These are phyloP conservation scores for Calonectria hongkongensis DNA, from an alignment of 2,329 filamentous ascomycete genomes.

Conservation along the genomic window DNA sequence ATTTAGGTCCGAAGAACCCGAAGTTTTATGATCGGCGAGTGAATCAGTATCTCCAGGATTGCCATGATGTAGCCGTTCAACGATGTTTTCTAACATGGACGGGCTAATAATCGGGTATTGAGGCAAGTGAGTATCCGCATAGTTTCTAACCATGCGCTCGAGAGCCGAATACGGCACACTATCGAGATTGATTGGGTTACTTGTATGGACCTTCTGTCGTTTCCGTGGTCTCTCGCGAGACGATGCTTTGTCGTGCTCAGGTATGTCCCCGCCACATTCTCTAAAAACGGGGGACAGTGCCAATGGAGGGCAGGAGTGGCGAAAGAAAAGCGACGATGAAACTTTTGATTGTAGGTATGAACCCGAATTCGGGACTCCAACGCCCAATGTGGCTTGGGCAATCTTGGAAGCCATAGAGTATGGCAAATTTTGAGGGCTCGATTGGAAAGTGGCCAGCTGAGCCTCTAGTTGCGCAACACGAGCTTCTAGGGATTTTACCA, in stretches of 20 bases:
- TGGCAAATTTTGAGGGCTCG: slow-evolving; percentile 2
- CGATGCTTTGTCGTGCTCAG: background rate
- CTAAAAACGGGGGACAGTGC: background rate
- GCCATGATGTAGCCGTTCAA: background rate
- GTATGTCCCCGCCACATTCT: background rate
- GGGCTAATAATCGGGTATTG: slow-evolving; percentile 4
- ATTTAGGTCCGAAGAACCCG: background rate
- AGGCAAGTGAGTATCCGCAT: slow-evolving; percentile 17
- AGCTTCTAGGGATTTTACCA: slow-evolving; percentile 10
- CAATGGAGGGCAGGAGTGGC: slow-evolving; percentile 11
- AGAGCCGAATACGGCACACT: slow-evolving; percentile 8
- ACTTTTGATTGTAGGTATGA: slow-evolving; percentile 23
- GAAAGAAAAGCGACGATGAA: slow-evolving; percentile 1
- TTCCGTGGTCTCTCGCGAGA: background rate
- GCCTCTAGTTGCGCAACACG: slow-evolving; percentile 6
- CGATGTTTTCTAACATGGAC: slow-evolving; percentile 4
- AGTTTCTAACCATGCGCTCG: slow-evolving; percentile 10
- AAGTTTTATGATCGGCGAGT: background rate
- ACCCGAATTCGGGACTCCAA: background rate
- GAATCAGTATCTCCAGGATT: background rate
- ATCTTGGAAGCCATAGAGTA: slow-evolving; percentile 13
- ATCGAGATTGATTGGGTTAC: background rate
- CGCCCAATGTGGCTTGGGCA: slow-evolving; percentile 2
- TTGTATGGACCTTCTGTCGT: background rate
- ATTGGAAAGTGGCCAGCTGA: background rate